Evolutionary conservation across 2,329 filamentous ascomycete genomes (phyloP).

Genomic region (Penicillium sp.): DNA sequence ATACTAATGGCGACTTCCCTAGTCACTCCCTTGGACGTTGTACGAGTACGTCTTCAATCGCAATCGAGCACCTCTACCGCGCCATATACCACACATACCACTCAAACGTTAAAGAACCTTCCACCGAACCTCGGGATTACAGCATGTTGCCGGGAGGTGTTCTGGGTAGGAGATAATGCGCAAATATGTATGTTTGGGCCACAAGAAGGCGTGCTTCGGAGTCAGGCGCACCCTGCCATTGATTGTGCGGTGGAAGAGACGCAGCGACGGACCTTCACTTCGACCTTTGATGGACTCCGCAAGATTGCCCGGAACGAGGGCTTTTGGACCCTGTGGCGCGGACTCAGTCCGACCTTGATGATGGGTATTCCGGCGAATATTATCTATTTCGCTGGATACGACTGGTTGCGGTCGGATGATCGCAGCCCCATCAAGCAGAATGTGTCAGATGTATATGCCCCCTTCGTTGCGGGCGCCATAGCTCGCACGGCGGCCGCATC

Average conservation of each 20-base stretch:
- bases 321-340: constrained; percentile 83
- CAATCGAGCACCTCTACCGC: constrained; percentile 66
- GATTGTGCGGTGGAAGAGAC: constrained; percentile 89
- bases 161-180: constrained; percentile 87
- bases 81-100: constrained; percentile 60
- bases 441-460: constrained; percentile 73
- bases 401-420: constrained; percentile 81
- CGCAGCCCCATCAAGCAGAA: constrained; percentile 72
- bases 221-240: constrained; percentile 53
- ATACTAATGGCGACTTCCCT: constrained; percentile 11
- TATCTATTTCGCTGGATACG: constrained; percentile 98
- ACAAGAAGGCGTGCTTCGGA: constrained; percentile 46
- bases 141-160: constrained; percentile 94
- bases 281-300: constrained; percentile 86
- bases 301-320: constrained; percentile 98
- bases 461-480: constrained; percentile 77
- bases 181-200: constrained; percentile 77
- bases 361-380: constrained; percentile 97
- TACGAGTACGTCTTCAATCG: constrained; percentile 91
- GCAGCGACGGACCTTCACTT: constrained; percentile 81
- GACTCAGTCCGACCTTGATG: constrained; percentile 87
- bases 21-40: constrained; percentile 97
- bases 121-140: constrained; percentile 89
- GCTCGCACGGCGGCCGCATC: constrained; percentile 82
- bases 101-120: constrained; percentile 66